These are phyloP conservation scores for Aspergillus haitiensis DNA, from an alignment of 495 filamentous ascomycete species.

Conservation along the genomic window DNA sequence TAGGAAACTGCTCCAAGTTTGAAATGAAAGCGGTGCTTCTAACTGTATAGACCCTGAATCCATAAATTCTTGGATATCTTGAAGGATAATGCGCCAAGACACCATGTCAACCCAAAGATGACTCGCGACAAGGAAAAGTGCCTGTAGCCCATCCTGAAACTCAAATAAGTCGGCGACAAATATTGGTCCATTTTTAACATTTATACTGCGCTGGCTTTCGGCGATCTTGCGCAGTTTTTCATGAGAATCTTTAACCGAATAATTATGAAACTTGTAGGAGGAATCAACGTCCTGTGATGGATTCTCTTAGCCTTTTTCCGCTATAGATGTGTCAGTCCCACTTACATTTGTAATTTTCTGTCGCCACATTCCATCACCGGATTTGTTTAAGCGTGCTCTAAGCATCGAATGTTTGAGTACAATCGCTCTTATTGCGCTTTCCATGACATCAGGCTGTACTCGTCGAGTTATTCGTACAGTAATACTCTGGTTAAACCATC, in stretches of 20 bases:
- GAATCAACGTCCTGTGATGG: conserved; percentile 37
- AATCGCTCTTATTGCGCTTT: conserved; percentile 56
- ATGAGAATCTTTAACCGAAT: conserved; percentile 32
- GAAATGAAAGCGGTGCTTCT: conserved; percentile 57
- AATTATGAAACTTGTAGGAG: conserved; percentile 42
- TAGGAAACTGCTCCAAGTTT: conserved; percentile 59
- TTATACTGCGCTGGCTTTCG: conserved; percentile 42
- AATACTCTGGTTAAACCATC: conserved; percentile 71
- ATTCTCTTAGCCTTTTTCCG: conserved; percentile 20
- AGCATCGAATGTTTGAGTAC: conserved; percentile 69
- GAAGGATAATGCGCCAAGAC: conserved; percentile 67
- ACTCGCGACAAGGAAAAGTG: conserved; percentile 65
- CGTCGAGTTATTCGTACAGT: conserved; percentile 56
- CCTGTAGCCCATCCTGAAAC: conserved; percentile 50
- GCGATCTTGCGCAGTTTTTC: conserved; percentile 36
- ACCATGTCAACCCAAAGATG: conserved; percentile 70
- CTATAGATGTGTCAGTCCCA: neutral
- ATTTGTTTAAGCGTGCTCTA: conserved; percentile 57
- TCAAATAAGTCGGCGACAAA: conserved; percentile 54
- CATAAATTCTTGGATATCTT: conserved; percentile 67
- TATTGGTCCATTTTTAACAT: conserved; percentile 45
- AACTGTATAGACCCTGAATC: conserved; percentile 37
- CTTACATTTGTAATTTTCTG: conserved; percentile 42
- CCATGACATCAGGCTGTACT: conserved; percentile 50
- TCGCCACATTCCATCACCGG: conserved; percentile 39